Conservation (phyloP, 2,329 filamentous ascomycete species). For the Fusarium metavorans region DNA sequence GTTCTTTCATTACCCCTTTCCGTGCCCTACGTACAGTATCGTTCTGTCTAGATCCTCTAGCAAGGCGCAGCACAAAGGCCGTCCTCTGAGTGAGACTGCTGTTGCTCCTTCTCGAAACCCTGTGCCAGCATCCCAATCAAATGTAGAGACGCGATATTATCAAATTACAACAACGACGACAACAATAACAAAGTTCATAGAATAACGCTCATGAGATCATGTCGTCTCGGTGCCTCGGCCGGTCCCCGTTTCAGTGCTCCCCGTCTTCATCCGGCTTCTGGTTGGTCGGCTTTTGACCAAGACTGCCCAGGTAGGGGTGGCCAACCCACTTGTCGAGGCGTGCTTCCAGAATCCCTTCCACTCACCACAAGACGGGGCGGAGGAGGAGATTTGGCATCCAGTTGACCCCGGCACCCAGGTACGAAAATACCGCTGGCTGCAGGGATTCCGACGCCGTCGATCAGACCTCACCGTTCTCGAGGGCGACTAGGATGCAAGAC, state of each 20-base stretch:
- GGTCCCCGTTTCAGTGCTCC: conserved; percentile 18
- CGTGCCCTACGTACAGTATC: neutral
- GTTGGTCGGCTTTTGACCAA: conserved; percentile 36
- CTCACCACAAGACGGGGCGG: conserved; percentile 14
- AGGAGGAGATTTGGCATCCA: conserved; percentile 23
- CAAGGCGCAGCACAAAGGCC: conserved; percentile 18
- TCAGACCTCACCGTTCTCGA: conserved; percentile 44
- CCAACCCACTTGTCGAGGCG: conserved; percentile 35
- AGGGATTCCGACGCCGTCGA: conserved; percentile 38
- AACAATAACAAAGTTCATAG: conserved; percentile 25
- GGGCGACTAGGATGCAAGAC: conserved; percentile 35
- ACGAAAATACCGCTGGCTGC: conserved; percentile 36
- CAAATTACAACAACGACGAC: conserved; percentile 17
- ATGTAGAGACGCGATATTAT: conserved; percentile 6
- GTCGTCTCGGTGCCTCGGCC: conserved; percentile 22
- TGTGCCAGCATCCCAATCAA: conserved; percentile 2
- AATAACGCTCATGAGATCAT: conserved; percentile 19
- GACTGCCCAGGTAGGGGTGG: conserved; percentile 30
- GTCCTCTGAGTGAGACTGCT: conserved; percentile 6
- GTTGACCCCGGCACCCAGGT: conserved; percentile 23
- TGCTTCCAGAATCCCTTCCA: conserved; percentile 43
- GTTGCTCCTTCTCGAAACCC: neutral
- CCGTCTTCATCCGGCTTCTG: conserved; percentile 15
- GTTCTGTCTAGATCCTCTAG: neutral
- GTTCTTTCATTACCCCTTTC: conserved; percentile 2